Base-by-base conservation (phyloP, 495 filamentous ascomycete species). In the Penicillium herquei region DNA sequence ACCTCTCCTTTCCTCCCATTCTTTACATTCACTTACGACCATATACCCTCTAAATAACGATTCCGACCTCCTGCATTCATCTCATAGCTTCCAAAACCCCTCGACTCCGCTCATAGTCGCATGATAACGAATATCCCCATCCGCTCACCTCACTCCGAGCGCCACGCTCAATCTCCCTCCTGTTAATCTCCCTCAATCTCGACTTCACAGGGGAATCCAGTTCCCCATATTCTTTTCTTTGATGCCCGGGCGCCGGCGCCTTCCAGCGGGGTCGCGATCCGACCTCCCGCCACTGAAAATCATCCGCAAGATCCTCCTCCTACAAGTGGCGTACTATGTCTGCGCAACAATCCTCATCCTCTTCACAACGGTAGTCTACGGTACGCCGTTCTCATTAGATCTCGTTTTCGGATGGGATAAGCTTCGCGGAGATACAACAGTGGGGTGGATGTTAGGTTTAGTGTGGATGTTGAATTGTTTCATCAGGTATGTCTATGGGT, bases 361-460 rank as follows among this genome's bases (percentile, higher is more conserved):
- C 41, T 99, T 99, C 83, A 92, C 90, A 13, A 84, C 86, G 6
- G 78, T 96, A 13, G 89, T 96, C 6, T 87, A 90, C 14, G 94
- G 95, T 3, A 78, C 81, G 10, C 69, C 78, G 2, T 92, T 97
- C 59, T 81, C 71, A 26, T 62, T 87, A 0, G 85, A 89, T 47
- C 69, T 96, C 34, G 70, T 98, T 1, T 81, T 97, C 47, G 85
- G 83, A 59, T 97, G 93, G 90, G 77, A 84, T 49, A 79, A 81
- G n/a, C 64, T 98, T 56, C 76, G 92, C 55, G 92, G 91, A 37
- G 95, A 98, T 75, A 96, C 88, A 6, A 92, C 91, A 7, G 81
- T 90, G 37, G 94, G 94, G 41, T 99, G 93, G 93, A 88, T 92
- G 69, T 63, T 95, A 59, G 91, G 89, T 3, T 77, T 96, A 52